Evolutionary conservation across 352 stramenopile genomes (phyloP), one percentile per base, ranked within the genome.

Genomic region (Phytophthora capsici): DNA sequence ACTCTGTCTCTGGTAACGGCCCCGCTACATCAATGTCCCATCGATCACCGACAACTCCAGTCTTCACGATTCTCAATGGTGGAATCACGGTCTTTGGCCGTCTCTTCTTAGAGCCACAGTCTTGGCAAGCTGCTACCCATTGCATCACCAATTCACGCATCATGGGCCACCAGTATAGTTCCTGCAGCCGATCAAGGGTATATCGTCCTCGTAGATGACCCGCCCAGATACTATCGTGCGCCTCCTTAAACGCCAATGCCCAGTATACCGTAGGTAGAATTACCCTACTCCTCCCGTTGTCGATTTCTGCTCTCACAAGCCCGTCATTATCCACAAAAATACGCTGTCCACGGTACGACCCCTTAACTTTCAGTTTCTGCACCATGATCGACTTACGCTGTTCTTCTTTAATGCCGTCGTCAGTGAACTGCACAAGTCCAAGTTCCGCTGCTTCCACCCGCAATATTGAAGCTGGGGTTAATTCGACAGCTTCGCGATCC

Each of bases 21-120:
- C 56, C 56, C 17, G 56, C 56, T 2, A 64, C 56, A 17, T 64
- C 56, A 14, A 64, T 51, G 0, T 45, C 45, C 56, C 46, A 64
- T 1, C 53, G 53, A 13, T 61, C 53, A 30, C 53, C n/a, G 2
- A 61, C 53, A 8, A 3, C 53, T 16, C 53, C 30, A 7, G 41
- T 52, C 1, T 19, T 19, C 1, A 61, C 20, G 28, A 41, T 60
- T 37, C 53, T n/a, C 19, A 60, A 17, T 7, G 25, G 53, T 8
- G 53, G 52, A 2, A 60, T 26, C 0, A 53, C 41, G 13, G 30
- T 41, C 17, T 30, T 17, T 0, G 53, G 53, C 3, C 26, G 13
- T 23, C 41, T 43, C 10, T 61, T 61, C 5, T 28, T 3, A 3
- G 41, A 53, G 1, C 40, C 53, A 19, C 53, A 61, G 14, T 53